phyloP scores from a whole-genome alignment of 768 basidiomycete genomes.

The Pisolithus albus region DNA sequence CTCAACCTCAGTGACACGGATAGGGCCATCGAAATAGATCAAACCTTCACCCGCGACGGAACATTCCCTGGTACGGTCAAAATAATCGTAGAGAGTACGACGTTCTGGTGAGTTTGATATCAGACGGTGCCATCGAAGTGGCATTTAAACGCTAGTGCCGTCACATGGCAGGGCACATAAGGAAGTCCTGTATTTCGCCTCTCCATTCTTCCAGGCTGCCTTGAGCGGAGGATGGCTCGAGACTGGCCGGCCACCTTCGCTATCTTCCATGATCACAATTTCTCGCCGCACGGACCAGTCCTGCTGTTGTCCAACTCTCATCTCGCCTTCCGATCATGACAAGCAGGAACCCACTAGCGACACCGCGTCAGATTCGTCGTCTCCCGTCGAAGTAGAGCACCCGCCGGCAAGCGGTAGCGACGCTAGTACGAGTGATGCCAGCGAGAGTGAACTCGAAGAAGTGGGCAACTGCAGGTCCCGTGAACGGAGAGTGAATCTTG shows the following conservation, averaged over 20 bases:
- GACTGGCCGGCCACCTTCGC: constrained; percentile 70
- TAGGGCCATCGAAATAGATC: constrained; percentile 71
- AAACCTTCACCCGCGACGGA: constrained; percentile 64
- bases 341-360: constrained; percentile 33
- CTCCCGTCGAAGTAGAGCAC: constrained; percentile 33
- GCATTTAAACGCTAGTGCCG: constrained; percentile 4
- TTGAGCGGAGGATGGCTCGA: constrained; percentile 91
- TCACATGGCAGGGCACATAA: constrained; percentile 68
- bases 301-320: constrained; percentile 41
- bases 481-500: constrained; percentile 48
- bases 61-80: constrained; percentile 83
- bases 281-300: constrained; percentile 57
- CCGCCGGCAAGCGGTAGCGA: constrained; percentile 30
- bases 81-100: constrained; percentile 81
- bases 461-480: constrained; percentile 25
- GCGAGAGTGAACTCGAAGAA: constrained; percentile 32
- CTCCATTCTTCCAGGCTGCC: constrained; percentile 92
- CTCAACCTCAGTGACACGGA: constrained; percentile 61
- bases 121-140: constrained; percentile 1
- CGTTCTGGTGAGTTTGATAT: constrained; percentile 67
- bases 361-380: constrained; percentile 34
- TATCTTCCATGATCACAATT: constrained; percentile 80
- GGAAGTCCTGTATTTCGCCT: constrained; percentile 85
- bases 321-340: constrained; percentile 57
- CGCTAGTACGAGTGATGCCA: constrained; percentile 18